Percentiles rank a stretch among this genome's conserved stretches.
These are phyloP conservation scores for Tricharina praecox DNA, from an alignment of 495 filamentous ascomycete genomes.

Conservation along the genomic window DNA sequence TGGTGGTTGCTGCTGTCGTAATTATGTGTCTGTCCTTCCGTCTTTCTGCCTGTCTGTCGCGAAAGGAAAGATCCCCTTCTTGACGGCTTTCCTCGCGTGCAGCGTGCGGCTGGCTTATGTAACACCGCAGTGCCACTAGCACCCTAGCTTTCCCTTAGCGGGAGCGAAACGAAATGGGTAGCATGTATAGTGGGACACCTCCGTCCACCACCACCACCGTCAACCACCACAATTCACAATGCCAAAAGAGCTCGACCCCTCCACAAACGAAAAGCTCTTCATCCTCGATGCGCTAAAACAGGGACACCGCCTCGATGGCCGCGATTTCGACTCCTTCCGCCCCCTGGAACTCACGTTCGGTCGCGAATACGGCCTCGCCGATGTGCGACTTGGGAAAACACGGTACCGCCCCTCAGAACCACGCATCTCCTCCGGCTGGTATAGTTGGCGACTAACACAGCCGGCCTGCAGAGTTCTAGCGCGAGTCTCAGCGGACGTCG, in stretches of 20 bases:
- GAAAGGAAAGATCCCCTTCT: too few species aligned
- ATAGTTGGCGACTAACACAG: background rate
- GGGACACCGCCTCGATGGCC: conserved; percentile 65
- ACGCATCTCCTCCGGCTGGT: background rate
- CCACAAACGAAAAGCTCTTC: conserved; percentile 62
- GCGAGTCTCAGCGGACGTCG: conserved; percentile 73
- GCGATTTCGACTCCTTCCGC: conserved; percentile 60
- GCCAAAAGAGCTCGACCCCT: conserved; percentile 77
- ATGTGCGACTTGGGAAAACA: conserved; percentile 80
- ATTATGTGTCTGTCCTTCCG: too few species aligned
- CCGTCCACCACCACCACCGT: conserved; percentile 1
- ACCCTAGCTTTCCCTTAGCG: too few species aligned
- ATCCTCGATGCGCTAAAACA: conserved; percentile 58
- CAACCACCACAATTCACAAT: conserved; percentile 32
- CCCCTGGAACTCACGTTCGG: conserved; percentile 63
- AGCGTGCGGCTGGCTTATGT: too few species aligned
- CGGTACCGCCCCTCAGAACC: conserved; percentile 35
- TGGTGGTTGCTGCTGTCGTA: background rate
- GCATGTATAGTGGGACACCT: too few species aligned
- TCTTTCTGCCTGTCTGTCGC: too few species aligned
- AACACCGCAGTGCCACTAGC: too few species aligned
- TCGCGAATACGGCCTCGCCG: conserved; percentile 77
- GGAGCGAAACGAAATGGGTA: too few species aligned
- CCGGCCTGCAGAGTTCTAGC: conserved; percentile 58
- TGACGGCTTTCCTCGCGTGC: too few species aligned